Evolutionary conservation across 2,329 filamentous ascomycete genomes (phyloP).

Genomic region (Talaromyces sp.): DNA sequence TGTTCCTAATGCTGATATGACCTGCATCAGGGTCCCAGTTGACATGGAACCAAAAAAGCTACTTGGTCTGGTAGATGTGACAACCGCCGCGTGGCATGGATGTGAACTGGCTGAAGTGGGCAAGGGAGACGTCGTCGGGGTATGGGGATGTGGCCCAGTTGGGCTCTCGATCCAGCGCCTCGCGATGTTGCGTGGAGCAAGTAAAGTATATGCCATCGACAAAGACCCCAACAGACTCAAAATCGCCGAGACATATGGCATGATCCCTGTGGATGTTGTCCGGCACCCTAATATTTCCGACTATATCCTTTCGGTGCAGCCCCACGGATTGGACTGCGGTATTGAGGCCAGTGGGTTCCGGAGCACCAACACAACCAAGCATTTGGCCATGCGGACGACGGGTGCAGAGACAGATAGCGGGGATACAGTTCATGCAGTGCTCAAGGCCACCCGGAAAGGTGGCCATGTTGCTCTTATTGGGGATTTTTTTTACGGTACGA

Average conservation of each 20-base stretch:
- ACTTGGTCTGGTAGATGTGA: slow-evolving; percentile 26
- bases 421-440: slow-evolving; percentile 23
- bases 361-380: slow-evolving; percentile 17
- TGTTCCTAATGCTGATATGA: slow-evolving; percentile 29
- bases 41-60: slow-evolving; percentile 24
- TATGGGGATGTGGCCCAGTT: slow-evolving; percentile 29
- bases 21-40: slow-evolving; percentile 23
- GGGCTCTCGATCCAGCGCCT: slow-evolving; percentile 26
- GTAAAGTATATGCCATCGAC: slow-evolving; percentile 29
- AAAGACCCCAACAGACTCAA: slow-evolving; percentile 23
- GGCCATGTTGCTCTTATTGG: slow-evolving; percentile 25
- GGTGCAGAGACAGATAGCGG: slow-evolving; percentile 22
- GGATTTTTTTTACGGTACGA: slow-evolving; percentile 24
- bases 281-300: slow-evolving; percentile 21
- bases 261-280: slow-evolving; percentile 22
- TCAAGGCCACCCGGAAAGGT: slow-evolving; percentile 26
- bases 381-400: slow-evolving; percentile 19
- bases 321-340: slow-evolving; percentile 23
- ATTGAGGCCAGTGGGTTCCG: slow-evolving; percentile 28
- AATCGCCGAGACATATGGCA: slow-evolving; percentile 24
- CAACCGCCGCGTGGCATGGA: slow-evolving; percentile 28
- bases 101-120: slow-evolving; percentile 27
- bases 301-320: slow-evolving; percentile 25
- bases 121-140: slow-evolving; percentile 24
- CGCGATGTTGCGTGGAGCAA: slow-evolving; percentile 24